Base-by-base conservation (phyloP, 2,329 filamentous ascomycete species). In the Cladosporium sp. region DNA sequence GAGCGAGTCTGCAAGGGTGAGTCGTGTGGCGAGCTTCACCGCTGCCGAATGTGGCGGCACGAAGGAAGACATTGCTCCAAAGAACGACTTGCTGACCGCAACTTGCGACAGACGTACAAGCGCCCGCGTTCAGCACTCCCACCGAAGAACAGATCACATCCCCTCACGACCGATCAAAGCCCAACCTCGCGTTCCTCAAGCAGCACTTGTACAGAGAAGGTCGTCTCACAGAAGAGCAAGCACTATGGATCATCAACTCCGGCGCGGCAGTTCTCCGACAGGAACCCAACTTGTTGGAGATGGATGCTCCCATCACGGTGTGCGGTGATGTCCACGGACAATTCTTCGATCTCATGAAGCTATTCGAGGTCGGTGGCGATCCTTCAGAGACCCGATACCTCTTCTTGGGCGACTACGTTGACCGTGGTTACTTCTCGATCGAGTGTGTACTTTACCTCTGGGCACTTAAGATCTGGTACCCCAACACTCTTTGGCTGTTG, bases 321-420 rank as follows among this genome's bases (percentile, higher is more conserved):
- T 99, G 95, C 76, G 95, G 95, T 77, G 95, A 99, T 76, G 93
- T 99, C 64, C 95, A 99, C 80, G 95, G 95, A 72, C 95, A 99
- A 82, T 99, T 98, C 83, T 99, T 97, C 80, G 95, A 99, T 80
- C 82, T 99, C 77, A 99, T 99, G 95, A 99, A 99, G 85, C 86
- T 99, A 38, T 99, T 99, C 76, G 95, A 99, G 80, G 95, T 99
- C 61, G 95, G 95, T 71, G 95, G 95, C 70, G 95, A 99, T 79
- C 95, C 95, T 49, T 88, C 94, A 64, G 95, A 99, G 82, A 99
- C 95, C 34, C 85, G 95, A 76, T 99, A 99, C 80, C 87, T 99
- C 67, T 99, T 99, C 81, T 84, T 99, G 70, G 95, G 95, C 68
- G 95, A 99, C 81, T 99, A 99, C 78, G 95, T 99, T 71, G 95